Conservation (phyloP, 2,329 filamentous ascomycete species). For the Daldinia sp. region DNA sequence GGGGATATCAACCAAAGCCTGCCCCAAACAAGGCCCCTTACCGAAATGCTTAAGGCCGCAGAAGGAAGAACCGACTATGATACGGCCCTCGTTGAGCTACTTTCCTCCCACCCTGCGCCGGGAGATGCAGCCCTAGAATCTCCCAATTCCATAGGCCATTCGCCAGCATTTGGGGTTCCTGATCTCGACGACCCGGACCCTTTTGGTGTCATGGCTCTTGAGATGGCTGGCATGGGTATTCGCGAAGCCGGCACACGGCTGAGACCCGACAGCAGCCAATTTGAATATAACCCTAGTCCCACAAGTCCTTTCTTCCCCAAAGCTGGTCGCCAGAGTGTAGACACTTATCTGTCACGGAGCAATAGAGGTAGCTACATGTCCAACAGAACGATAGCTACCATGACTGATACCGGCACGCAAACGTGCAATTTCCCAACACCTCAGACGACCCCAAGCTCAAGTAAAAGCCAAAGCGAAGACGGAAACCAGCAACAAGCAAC, state of each 20-base stretch:
- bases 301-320: conserved; percentile 73
- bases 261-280: conserved; percentile 78
- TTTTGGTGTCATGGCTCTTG: conserved; percentile 88
- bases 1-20: conserved; percentile 63
- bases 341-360: conserved; percentile 67
- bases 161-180: conserved; percentile 77
- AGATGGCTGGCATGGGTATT: conserved; percentile 88
- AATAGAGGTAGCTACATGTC: conserved; percentile 80
- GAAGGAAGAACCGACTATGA: conserved; percentile 84
- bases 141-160: conserved; percentile 50
- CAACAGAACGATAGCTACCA: conserved; percentile 63
- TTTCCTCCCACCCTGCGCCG: conserved; percentile 74
- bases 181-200: conserved; percentile 86
- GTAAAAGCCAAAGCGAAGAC: conserved; percentile 63
- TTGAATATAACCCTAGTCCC: conserved; percentile 81
- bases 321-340: conserved; percentile 72
- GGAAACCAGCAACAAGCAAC: conserved; percentile 54
- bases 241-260: conserved; percentile 83
- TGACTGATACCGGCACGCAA: conserved; percentile 75
- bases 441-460: conserved; percentile 63
- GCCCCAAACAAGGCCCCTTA: conserved; percentile 67
- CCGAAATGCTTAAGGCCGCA: conserved; percentile 86
- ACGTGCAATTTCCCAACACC: conserved; percentile 61
- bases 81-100: conserved; percentile 67
- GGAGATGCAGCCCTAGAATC: conserved; percentile 72